A percentile compares a stretch with the other conserved stretches of the same genome.
These are phyloP conservation scores for Arabidopsis hybrid DNA, from an alignment of 441 rosid genomes.

Conservation along the genomic window DNA sequence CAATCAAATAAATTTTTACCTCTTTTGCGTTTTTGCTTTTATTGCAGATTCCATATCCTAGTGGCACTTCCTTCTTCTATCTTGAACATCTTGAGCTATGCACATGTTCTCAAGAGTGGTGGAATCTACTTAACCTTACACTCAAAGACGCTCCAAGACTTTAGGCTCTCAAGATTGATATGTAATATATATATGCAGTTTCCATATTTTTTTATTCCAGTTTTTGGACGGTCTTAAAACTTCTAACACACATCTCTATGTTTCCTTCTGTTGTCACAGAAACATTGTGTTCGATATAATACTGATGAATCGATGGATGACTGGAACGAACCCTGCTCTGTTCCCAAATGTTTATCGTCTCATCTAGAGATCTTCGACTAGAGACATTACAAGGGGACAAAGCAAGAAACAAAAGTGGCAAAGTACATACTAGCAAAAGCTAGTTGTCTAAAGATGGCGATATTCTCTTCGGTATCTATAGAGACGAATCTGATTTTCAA, in stretches of 20 bases:
- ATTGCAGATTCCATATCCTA: constrained; percentile 5
- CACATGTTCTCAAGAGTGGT: constrained; percentile 10
- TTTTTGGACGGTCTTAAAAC: neutral
- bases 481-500: neutral
- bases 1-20: neutral
- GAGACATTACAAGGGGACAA: neutral
- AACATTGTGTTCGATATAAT: neutral
- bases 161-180: constrained; percentile 14
- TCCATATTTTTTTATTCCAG: neutral
- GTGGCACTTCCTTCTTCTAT: neutral
- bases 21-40: neutral
- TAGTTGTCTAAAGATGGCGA: neutral
- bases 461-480: neutral
- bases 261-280: neutral
- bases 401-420: neutral
- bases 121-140: neutral
- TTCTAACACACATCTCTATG: neutral
- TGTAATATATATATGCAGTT: neutral
- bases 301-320: neutral
- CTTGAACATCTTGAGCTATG: constrained; percentile 22
- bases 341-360: neutral
- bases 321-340: neutral
- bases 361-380: neutral
- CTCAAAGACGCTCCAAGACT: constrained; percentile 18
- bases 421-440: constrained; percentile 17